Conservation (phyloP, 345 rosid species). For the Sisymbrium altissimum region DNA sequence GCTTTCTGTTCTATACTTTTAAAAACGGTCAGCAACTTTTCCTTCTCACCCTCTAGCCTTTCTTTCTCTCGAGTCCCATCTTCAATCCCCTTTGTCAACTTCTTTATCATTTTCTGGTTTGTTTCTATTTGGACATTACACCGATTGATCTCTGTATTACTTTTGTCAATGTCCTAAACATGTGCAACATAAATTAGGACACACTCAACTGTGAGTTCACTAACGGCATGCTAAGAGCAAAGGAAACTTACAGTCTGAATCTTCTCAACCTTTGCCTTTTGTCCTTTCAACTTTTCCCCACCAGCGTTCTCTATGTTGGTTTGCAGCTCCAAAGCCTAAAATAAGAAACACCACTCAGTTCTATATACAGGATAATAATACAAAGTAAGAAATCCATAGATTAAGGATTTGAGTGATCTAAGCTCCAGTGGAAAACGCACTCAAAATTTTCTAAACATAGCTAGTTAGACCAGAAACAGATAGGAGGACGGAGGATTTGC, state of each 20-base stretch:
- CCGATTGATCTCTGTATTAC: conserved; percentile 79
- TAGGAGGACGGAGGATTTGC: background rate
- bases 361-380: background rate
- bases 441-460: background rate
- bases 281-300: conserved; percentile 72
- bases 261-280: conserved; percentile 73
- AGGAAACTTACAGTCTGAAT: conserved; percentile 76
- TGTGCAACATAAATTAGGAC: conserved; percentile 25
- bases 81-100: conserved; percentile 78
- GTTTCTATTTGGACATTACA: conserved; percentile 90
- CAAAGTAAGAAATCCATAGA: conserved; percentile 9
- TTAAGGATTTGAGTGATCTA: background rate
- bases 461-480: background rate
- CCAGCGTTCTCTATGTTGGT: conserved; percentile 87
- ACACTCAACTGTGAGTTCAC: conserved; percentile 4
- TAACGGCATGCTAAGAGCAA: conserved; percentile 15
- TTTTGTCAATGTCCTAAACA: conserved; percentile 82
- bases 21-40: conserved; percentile 55
- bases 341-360: conserved; percentile 16
- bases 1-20: conserved; percentile 80
- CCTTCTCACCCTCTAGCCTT: conserved; percentile 60
- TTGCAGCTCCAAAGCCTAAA: conserved; percentile 80
- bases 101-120: conserved; percentile 79
- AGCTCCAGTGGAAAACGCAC: background rate
- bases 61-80: conserved; percentile 80